phyloP scores from a whole-genome alignment of 352 stramenopile species.

The Hyaloperonospora arabidopsidis region DNA sequence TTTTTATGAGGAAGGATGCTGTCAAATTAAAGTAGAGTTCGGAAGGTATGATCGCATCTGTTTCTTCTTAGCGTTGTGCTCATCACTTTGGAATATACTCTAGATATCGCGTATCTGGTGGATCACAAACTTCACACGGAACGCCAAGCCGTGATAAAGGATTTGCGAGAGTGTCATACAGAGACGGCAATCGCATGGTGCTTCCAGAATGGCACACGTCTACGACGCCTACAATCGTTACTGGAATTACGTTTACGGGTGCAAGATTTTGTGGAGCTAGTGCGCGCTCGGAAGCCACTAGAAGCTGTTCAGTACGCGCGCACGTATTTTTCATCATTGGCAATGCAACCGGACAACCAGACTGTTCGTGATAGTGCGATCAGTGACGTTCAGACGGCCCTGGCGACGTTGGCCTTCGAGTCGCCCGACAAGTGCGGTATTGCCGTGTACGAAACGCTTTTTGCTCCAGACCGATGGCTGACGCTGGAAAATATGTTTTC shows the following conservation, averaged over 20 bases:
- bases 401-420: slow-evolving; percentile 70
- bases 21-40: too few species aligned
- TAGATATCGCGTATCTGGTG: slow-evolving; percentile 54
- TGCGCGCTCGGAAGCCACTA: slow-evolving; percentile 60
- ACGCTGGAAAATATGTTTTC: slow-evolving; percentile 50
- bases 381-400: slow-evolving; percentile 55
- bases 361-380: slow-evolving; percentile 45
- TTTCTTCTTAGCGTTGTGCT: slow-evolving; percentile 6
- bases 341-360: slow-evolving; percentile 56
- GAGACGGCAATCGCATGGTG: slow-evolving; percentile 59
- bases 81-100: background rate
- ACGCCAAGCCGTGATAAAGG: slow-evolving; percentile 46
- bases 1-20: background rate
- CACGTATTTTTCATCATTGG: slow-evolving; percentile 49
- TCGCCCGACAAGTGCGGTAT: slow-evolving; percentile 52
- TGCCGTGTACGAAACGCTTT: slow-evolving; percentile 52
- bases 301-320: slow-evolving; percentile 69
- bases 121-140: slow-evolving; percentile 56
- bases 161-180: slow-evolving; percentile 44
- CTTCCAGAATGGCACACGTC: slow-evolving; percentile 54
- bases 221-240: slow-evolving; percentile 58
- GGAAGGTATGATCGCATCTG: too few species aligned
- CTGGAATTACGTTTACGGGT: slow-evolving; percentile 70
- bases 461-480: slow-evolving; percentile 53
- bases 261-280: slow-evolving; percentile 74